Percentiles rank a stretch among this genome's conserved stretches.
Conservation (phyloP, 805 yeast genomes). For the Metschnikowia sp. region DNA sequence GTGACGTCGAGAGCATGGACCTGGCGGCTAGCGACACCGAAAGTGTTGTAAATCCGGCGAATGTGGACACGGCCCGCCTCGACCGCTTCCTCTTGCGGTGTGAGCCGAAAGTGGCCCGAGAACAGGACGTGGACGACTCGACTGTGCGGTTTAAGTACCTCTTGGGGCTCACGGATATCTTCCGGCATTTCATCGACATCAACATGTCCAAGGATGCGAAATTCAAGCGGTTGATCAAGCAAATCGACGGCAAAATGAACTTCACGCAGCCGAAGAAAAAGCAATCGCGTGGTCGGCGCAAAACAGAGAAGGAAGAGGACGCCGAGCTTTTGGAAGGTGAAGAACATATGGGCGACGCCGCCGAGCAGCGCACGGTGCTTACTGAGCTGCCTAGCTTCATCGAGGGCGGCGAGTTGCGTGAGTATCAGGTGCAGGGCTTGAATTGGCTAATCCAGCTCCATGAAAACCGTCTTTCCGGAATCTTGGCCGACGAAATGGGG, state of each 20-base stretch:
- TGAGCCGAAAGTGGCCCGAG: conserved; percentile 58
- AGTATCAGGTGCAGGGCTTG: conserved; percentile 90
- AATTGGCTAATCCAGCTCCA: conserved; percentile 91
- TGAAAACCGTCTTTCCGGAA: conserved; percentile 87
- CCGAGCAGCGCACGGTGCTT: conserved; percentile 56
- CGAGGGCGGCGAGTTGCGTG: conserved; percentile 70
- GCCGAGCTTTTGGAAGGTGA: conserved; percentile 86
- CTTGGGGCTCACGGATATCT: conserved; percentile 77
- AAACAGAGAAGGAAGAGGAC: conserved; percentile 94
- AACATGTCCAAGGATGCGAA: conserved; percentile 75
- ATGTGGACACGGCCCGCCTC: conserved; percentile 5
- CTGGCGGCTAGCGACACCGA: no score
- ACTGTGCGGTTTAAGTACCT: conserved; percentile 77
- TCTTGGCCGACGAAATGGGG: conserved; percentile 98
- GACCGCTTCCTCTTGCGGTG: conserved; percentile 14
- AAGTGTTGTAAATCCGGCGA: background rate
- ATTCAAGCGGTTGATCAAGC: conserved; percentile 57
- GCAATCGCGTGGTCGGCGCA: conserved; percentile 57
- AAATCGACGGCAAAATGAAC: conserved; percentile 49
- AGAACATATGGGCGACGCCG: conserved; percentile 54
- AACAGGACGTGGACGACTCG: conserved; percentile 55
- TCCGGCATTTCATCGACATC: conserved; percentile 81
- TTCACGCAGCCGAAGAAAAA: conserved; percentile 28
- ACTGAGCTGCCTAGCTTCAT: conserved; percentile 83
- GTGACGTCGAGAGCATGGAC: no score